phyloP scores from a whole-genome alignment of 495 filamentous ascomycete species.

The Friedmanniomyces simplex region DNA sequence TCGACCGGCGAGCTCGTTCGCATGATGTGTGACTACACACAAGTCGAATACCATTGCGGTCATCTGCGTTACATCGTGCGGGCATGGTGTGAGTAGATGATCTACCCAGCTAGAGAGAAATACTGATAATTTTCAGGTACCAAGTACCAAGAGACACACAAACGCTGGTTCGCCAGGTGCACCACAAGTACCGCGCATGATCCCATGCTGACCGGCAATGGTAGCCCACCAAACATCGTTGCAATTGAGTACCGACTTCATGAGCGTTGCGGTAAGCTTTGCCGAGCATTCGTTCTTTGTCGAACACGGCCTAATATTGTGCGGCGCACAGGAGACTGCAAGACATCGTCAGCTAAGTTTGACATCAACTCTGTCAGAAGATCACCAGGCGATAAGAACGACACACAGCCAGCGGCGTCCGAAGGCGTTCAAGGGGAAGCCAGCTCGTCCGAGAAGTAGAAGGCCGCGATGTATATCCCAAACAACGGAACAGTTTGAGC shows the following conservation, averaged over 20 bases:
- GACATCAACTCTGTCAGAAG: background rate
- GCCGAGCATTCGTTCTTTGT: background rate
- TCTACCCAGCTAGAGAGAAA: background rate
- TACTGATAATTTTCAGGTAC: background rate
- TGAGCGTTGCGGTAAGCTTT: slow-evolving; percentile 3
- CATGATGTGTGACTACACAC: slow-evolving; percentile 5
- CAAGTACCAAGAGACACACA: slow-evolving; percentile 12
- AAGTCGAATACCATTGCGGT: slow-evolving; percentile 1
- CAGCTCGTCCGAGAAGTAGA: background rate
- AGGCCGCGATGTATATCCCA: too few species aligned
- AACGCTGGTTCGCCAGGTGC: background rate
- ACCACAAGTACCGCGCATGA: background rate
- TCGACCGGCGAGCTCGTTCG: too few species aligned
- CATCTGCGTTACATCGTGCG: slow-evolving; percentile 1
- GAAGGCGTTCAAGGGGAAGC: background rate
- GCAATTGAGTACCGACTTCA: slow-evolving; percentile 4
- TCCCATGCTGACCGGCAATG: too few species aligned
- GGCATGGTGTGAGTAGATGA: slow-evolving; percentile 2
- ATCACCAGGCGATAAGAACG: background rate
- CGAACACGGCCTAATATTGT: background rate
- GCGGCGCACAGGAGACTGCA: background rate
- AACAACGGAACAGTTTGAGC: too few species aligned
- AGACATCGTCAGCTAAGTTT: background rate
- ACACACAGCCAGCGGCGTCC: background rate
- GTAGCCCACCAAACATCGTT: slow-evolving; percentile 4